Percentiles rank a stretch among this genome's conserved stretches.
These are phyloP conservation scores for Penicillium pancosmium DNA, from an alignment of 495 filamentous ascomycete genomes.

Conservation along the genomic window DNA sequence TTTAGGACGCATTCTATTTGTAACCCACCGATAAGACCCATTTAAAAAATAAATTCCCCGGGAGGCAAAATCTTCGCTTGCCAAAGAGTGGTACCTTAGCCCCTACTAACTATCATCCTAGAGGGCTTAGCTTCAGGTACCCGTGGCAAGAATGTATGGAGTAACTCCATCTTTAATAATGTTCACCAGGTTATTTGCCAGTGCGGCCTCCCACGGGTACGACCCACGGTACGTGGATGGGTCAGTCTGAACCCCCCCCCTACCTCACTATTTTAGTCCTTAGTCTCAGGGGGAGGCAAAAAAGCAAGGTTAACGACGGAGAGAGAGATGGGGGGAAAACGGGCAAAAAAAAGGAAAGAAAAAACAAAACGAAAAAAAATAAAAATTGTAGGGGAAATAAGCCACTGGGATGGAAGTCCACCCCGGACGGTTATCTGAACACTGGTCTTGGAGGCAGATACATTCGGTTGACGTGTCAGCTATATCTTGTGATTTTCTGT, in stretches of 20 bases:
- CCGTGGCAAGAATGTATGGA: neutral
- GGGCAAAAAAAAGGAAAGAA: neutral
- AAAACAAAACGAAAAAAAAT: neutral
- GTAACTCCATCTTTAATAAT: conserved; percentile 10
- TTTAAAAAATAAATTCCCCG: conserved; percentile 5
- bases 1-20: conserved; percentile 8
- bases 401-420: conserved; percentile 1
- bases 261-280: conserved; percentile 1
- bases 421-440: conserved; percentile 4
- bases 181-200: conserved; percentile 14
- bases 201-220: conserved; percentile 13
- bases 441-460: neutral
- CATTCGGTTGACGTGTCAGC: conserved; percentile 1
- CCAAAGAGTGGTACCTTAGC: conserved; percentile 2
- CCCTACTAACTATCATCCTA: neutral
- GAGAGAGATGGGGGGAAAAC: neutral
- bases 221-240: conserved; percentile 24
- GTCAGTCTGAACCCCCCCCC: conserved; percentile 16
- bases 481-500: neutral
- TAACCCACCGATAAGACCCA: conserved; percentile 12
- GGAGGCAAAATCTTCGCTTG: conserved; percentile 5
- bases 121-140: conserved; percentile 6
- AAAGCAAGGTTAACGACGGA: neutral
- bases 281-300: conserved; percentile 6
- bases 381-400: neutral